Evolutionary conservation across 1,284 basidiomycete species (phyloP).

Genomic region (Limonomyces culmigenus): DNA sequence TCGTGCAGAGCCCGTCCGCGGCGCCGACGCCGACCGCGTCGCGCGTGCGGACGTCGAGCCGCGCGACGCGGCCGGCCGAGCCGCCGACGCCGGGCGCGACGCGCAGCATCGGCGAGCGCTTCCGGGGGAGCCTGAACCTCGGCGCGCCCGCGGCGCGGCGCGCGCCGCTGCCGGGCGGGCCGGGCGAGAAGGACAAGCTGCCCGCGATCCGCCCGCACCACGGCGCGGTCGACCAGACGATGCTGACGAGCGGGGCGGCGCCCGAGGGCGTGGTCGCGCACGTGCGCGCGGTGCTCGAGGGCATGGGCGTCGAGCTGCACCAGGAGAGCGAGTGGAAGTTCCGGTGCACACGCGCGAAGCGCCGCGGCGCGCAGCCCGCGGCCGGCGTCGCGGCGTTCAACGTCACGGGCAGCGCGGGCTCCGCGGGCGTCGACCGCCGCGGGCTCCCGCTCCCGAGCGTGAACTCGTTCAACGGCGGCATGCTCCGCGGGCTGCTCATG

Average conservation of each 20-base stretch:
- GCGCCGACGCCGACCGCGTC: constrained; percentile 8
- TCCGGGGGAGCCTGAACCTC: constrained; percentile 27
- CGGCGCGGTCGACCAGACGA: constrained; percentile 86
- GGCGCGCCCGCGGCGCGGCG: constrained; percentile 5
- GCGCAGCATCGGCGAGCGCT: background rate
- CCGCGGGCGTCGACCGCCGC: constrained; percentile 70
- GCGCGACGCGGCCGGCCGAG: constrained; percentile 1
- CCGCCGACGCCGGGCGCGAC: constrained; percentile 1
- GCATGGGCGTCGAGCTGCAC: constrained; percentile 85
- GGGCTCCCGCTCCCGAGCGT: constrained; percentile 69
- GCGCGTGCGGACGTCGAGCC: constrained; percentile 1
- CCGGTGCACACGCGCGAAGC: constrained; percentile 63
- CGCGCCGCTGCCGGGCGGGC: too few species aligned
- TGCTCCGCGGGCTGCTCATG: constrained; percentile 75
- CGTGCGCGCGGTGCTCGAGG: constrained; percentile 61
- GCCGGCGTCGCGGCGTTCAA: constrained; percentile 52
- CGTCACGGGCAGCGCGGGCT: constrained; percentile 62
- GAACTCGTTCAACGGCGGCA: constrained; percentile 52
- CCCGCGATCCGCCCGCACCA: constrained; percentile 71
- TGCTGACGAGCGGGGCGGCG: constrained; percentile 60
- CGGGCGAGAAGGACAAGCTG: too few species aligned
- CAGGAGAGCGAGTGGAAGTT: constrained; percentile 82
- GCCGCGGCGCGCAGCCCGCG: constrained; percentile 24
- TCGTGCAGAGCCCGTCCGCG: background rate
- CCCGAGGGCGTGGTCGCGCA: constrained; percentile 83